Percentiles rank a stretch among this genome's conserved stretches.
These are phyloP conservation scores for Solanum microdontum DNA, from an alignment of 257 asterid genomes.

Conservation along the genomic window DNA sequence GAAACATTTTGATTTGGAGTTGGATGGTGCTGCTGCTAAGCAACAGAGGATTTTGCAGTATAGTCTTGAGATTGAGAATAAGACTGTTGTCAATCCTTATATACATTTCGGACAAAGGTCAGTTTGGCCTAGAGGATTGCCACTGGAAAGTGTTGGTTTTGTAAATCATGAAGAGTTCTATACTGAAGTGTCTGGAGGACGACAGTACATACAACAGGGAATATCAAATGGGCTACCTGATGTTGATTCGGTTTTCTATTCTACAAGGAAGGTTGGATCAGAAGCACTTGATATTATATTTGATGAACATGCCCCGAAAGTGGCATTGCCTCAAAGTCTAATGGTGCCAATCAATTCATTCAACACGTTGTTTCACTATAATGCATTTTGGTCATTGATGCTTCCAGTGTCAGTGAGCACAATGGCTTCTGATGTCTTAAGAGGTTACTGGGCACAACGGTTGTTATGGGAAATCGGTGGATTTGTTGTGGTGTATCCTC, in stretches of 20 bases:
- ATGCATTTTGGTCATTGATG: conserved; percentile 96
- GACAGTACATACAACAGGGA: conserved; percentile 87
- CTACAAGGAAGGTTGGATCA: conserved; percentile 62
- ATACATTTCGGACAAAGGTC: conserved; percentile 93
- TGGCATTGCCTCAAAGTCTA: conserved; percentile 83
- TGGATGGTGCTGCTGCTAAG: conserved; percentile 60
- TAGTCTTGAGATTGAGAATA: conserved; percentile 74
- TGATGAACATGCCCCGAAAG: conserved; percentile 77
- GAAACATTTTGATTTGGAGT: conserved; percentile 83
- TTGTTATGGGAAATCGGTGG: conserved; percentile 91
- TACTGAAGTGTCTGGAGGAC: conserved; percentile 84
- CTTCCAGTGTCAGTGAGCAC: conserved; percentile 91
- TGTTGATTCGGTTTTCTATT: conserved; percentile 84
- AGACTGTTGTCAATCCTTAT: conserved; percentile 85
- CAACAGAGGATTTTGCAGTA: conserved; percentile 80
- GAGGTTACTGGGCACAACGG: conserved; percentile 98
- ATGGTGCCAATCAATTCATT: conserved; percentile 91
- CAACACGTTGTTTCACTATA: conserved; percentile 70
- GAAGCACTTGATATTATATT: conserved; percentile 78
- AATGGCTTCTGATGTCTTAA: conserved; percentile 91
- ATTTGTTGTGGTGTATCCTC: conserved; percentile 78
- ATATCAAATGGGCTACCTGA: conserved; percentile 90
- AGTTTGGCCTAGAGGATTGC: conserved; percentile 95
- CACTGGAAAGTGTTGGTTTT: conserved; percentile 85
- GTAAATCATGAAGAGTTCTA: conserved; percentile 81